phyloP scores from a whole-genome alignment of 2,329 filamentous ascomycete species.

The Tolypocladium cylindrosporum region DNA sequence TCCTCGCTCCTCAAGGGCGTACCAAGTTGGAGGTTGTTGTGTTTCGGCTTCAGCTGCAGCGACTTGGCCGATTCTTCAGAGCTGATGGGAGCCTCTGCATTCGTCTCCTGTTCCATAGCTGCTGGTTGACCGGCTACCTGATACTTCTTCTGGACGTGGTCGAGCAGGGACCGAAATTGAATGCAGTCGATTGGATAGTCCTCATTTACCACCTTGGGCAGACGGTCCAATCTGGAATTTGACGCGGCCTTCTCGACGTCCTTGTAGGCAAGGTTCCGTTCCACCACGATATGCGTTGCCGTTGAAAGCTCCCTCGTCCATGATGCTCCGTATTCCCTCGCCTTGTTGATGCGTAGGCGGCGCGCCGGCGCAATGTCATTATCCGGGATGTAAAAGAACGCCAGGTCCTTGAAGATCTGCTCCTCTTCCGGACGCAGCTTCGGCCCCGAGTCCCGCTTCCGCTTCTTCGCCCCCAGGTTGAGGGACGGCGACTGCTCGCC shows the following conservation, averaged over 20 bases:
- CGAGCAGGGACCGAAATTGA: constrained; percentile 44
- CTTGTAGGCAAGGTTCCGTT: constrained; percentile 54
- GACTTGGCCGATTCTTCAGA: constrained; percentile 22
- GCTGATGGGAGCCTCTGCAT: constrained; percentile 1
- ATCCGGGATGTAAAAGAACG: constrained; percentile 73
- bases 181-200: constrained; percentile 62
- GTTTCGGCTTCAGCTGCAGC: constrained; percentile 38
- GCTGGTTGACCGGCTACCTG: constrained; percentile 39
- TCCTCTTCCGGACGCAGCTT: constrained; percentile 39
- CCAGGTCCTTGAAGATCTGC: constrained; percentile 50
- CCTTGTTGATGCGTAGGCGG: constrained; percentile 62
- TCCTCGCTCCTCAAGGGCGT: constrained; percentile 27
- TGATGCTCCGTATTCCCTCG: constrained; percentile 62
- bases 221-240: constrained; percentile 8
- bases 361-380: constrained; percentile 60
- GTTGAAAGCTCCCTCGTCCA: constrained; percentile 52
- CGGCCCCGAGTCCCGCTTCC: constrained; percentile 31
- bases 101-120: not conserved
- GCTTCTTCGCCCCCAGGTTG: constrained; percentile 26
- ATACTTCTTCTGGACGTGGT: constrained; percentile 50
- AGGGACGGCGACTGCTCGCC: constrained; percentile 14
- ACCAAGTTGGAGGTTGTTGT: constrained; percentile 22
- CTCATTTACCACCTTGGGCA: constrained; percentile 52
- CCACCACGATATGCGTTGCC: constrained; percentile 73
- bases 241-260: constrained; percentile 45